phyloP scores from a whole-genome alignment of 1,284 basidiomycete species.

The Mycosarcoma maydis region DNA sequence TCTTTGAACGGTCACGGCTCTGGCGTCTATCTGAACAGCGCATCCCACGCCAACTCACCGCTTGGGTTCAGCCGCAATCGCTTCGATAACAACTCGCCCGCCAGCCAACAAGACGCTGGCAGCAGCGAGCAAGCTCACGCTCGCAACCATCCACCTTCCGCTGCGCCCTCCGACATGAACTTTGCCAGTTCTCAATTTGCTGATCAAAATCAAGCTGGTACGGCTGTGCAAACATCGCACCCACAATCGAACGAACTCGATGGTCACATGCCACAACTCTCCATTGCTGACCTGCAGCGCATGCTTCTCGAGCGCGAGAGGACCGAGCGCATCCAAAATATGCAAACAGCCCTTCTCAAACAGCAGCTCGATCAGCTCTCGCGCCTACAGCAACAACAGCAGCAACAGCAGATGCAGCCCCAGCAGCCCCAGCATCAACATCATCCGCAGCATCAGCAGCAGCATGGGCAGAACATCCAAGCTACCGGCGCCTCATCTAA shows the following conservation, averaged over 20 bases:
- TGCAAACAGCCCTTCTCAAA: slow-evolving; percentile 56
- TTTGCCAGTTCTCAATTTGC: neutral
- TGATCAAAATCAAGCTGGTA: slow-evolving; percentile 1
- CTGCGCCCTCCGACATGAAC: slow-evolving; percentile 17
- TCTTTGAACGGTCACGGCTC: slow-evolving; percentile 6
- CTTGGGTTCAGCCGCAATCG: slow-evolving; percentile 30
- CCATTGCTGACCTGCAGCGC: slow-evolving; percentile 47
- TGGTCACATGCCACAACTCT: slow-evolving; percentile 27
- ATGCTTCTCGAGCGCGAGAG: slow-evolving; percentile 55
- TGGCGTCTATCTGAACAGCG: slow-evolving; percentile 9
- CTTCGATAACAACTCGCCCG: slow-evolving; percentile 28
- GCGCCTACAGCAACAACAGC: slow-evolving; percentile 25
- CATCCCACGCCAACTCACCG: slow-evolving; percentile 35
- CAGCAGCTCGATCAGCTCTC: slow-evolving; percentile 58
- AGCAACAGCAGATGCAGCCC: slow-evolving; percentile 6
- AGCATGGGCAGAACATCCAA: slow-evolving; percentile 12
- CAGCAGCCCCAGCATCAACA: slow-evolving; percentile 16
- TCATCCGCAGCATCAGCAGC: slow-evolving; percentile 10
- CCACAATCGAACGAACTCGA: slow-evolving; percentile 17
- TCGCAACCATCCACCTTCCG: slow-evolving; percentile 18
- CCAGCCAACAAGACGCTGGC: slow-evolving; percentile 25
- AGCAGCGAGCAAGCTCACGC: slow-evolving; percentile 16
- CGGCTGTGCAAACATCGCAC: slow-evolving; percentile 10
- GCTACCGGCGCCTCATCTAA: slow-evolving; percentile 7
- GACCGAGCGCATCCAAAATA: slow-evolving; percentile 54